These are phyloP conservation scores for Talaromyces sp. DNA, from an alignment of 2,329 filamentous ascomycete genomes.

Conservation along the genomic window DNA sequence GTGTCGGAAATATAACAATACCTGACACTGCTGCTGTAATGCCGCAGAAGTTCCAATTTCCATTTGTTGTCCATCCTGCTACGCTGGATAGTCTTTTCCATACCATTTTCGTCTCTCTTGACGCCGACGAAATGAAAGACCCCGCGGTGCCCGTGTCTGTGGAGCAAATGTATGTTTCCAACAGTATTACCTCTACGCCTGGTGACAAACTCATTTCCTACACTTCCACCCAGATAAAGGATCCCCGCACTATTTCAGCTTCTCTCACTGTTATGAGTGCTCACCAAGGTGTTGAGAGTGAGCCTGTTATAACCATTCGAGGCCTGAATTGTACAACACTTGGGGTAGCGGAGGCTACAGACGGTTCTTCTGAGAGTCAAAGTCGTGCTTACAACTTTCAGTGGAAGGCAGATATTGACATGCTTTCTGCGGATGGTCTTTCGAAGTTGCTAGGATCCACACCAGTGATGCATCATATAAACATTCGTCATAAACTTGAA, in stretches of 20 bases:
- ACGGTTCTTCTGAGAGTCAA: background rate
- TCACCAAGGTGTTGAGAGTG: background rate
- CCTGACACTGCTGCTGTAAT: constrained; percentile 28
- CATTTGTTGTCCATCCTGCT: constrained; percentile 31
- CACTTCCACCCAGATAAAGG: background rate
- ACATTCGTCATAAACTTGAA: background rate
- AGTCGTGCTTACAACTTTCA: background rate
- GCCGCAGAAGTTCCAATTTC: constrained; percentile 28
- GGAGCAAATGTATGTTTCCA: constrained; percentile 23
- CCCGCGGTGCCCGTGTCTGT: constrained; percentile 26
- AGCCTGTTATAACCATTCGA: background rate
- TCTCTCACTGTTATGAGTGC: background rate
- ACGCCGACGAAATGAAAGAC: constrained; percentile 14
- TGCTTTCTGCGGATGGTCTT: background rate
- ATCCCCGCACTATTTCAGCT: background rate
- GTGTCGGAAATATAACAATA: constrained; percentile 24
- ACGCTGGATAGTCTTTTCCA: constrained; percentile 34
- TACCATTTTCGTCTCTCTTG: constrained; percentile 24
- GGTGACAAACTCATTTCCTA: background rate
- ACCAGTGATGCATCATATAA: background rate
- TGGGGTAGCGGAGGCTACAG: background rate
- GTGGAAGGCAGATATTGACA: background rate
- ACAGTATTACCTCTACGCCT: background rate
- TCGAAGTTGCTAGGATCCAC: background rate
- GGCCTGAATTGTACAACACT: background rate